These are phyloP conservation scores for Adansonia rubrostipa DNA, from an alignment of 441 rosid species.

Conservation along the genomic window DNA sequence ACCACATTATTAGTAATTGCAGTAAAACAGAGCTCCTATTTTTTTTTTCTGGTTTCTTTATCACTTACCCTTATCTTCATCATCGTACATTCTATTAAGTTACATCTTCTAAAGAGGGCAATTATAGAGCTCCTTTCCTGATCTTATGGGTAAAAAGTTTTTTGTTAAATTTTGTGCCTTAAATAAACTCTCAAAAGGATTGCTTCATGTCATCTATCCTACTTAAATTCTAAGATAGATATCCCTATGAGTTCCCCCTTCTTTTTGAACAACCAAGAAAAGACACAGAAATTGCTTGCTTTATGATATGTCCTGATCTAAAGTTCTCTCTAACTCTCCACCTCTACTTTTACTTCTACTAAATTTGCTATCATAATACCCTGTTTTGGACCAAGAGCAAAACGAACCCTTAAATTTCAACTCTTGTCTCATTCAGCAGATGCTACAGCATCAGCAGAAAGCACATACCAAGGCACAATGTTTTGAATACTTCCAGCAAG, in stretches of 20 bases:
- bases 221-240: slow-evolving; percentile 8
- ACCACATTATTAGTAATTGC: slow-evolving; percentile 11
- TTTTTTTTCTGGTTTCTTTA: background rate
- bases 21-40: background rate
- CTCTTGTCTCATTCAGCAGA: background rate
- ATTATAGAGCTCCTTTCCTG: background rate
- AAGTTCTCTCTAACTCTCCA: background rate
- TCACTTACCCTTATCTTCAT: background rate
- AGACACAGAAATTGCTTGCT: background rate
- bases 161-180: slow-evolving; percentile 10
- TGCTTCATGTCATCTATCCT: background rate
- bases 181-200: background rate
- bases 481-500: background rate
- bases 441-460: slow-evolving; percentile 14
- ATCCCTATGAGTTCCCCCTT: background rate
- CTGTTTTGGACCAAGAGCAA: background rate
- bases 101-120: background rate
- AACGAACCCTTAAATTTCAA: background rate
- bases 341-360: background rate
- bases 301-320: background rate
- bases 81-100: background rate
- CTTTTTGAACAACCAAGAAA: background rate
- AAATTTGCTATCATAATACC: background rate
- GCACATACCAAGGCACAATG: background rate
- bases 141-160: background rate